Evolutionary conservation across 169 alveolate species (phyloP).

Genomic region (Babesia caballi): DNA sequence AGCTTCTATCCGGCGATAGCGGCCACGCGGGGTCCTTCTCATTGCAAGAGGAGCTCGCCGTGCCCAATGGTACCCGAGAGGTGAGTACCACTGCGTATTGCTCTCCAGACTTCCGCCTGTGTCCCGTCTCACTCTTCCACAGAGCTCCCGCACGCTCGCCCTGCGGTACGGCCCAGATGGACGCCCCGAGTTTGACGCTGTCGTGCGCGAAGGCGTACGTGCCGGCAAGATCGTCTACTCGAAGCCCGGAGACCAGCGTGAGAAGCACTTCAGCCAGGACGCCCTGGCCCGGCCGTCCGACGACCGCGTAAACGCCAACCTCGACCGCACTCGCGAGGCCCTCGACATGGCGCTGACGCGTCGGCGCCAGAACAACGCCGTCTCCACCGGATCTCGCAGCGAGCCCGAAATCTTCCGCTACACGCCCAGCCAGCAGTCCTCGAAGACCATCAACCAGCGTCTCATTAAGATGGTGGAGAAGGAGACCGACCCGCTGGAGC

Average conservation of each 20-base stretch:
- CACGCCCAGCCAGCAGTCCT: slow-evolving; percentile 79
- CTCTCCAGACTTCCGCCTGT: not conserved
- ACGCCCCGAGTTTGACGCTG: slow-evolving; percentile 69
- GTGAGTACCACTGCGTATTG: not conserved
- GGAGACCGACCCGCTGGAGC: slow-evolving; percentile 93
- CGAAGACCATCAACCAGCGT: slow-evolving; percentile 69
- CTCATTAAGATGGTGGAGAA: slow-evolving; percentile 86
- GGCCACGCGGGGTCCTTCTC: slow-evolving; percentile 52
- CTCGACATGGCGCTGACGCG: slow-evolving; percentile 67
- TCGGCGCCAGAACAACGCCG: slow-evolving; percentile 28
- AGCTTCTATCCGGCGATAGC: slow-evolving; percentile 27
- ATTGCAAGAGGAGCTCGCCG: slow-evolving; percentile 32
- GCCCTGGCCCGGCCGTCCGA: slow-evolving; percentile 73
- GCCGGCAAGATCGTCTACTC: slow-evolving; percentile 70
- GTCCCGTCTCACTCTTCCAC: not conserved
- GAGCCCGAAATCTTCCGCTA: slow-evolving; percentile 79
- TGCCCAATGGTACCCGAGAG: not conserved
- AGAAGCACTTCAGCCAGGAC: slow-evolving; percentile 64
- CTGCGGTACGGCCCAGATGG: slow-evolving; percentile 69
- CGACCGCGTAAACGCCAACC: slow-evolving; percentile 67
- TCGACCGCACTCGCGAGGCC: slow-evolving; percentile 78
- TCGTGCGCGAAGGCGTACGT: slow-evolving; percentile 61
- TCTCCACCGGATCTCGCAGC: slow-evolving; percentile 31
- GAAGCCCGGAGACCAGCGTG: slow-evolving; percentile 68
- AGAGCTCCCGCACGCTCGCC: slow-evolving; percentile 48